Evolutionary conservation across 257 asterid genomes (phyloP).

Genomic region (Mentha longifolia): DNA sequence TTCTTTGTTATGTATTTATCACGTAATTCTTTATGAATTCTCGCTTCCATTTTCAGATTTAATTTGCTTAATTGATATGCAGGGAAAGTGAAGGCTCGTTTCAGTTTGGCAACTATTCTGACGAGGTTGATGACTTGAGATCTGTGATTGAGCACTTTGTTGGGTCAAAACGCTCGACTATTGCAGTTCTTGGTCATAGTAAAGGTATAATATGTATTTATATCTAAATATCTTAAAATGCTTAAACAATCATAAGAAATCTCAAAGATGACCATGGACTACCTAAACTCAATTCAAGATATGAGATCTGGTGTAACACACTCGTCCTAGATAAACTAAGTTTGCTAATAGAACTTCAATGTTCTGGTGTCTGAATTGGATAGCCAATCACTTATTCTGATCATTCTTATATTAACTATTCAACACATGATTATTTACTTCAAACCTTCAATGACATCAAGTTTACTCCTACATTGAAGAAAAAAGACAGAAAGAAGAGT

Average conservation of each 20-base stretch:
- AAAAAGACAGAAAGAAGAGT: neutral
- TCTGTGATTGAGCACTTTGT: slow-evolving; percentile 72
- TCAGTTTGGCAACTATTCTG: slow-evolving; percentile 63
- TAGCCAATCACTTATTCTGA: neutral
- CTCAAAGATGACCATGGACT: neutral
- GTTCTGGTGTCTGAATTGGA: neutral
- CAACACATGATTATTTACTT: neutral
- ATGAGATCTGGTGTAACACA: neutral
- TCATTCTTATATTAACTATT: neutral
- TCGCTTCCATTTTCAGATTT: slow-evolving; percentile 1
- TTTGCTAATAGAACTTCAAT: neutral
- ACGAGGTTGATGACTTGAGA: slow-evolving; percentile 79
- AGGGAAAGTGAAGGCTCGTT: slow-evolving; percentile 94
- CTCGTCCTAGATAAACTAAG: neutral
- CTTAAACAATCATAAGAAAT: neutral
- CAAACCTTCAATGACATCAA: neutral
- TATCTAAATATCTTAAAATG: slow-evolving; percentile 5
- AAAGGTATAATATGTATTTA: slow-evolving; percentile 53
- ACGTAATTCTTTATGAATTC: neutral
- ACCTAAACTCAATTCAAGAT: neutral
- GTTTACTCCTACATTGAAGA: neutral
- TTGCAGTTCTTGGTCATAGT: slow-evolving; percentile 85
- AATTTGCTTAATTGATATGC: slow-evolving; percentile 33
- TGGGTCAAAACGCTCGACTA: slow-evolving; percentile 50
- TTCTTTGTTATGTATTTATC: neutral